phyloP scores from a whole-genome alignment of 441 rosid genomes.

The Erodium trifolium region DNA sequence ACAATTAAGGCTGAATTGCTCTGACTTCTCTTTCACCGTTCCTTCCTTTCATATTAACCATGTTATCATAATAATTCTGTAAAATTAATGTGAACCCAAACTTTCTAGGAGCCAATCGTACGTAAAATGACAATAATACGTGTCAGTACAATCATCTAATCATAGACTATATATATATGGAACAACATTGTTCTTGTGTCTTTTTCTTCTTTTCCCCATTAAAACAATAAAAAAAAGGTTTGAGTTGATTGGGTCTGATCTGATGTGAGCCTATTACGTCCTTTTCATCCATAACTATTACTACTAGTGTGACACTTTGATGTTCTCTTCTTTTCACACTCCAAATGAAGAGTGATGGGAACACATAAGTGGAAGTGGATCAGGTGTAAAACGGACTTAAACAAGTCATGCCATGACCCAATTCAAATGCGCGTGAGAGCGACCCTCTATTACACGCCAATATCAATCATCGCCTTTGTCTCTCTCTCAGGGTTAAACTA shows the following conservation, averaged over 20 bases:
- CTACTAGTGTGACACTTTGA: not conserved
- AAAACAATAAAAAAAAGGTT: not conserved
- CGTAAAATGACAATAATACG: not conserved
- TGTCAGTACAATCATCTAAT: no score
- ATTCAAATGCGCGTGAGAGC: not conserved
- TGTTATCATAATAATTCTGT: no score
- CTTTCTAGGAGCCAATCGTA: not conserved
- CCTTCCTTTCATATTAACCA: not conserved
- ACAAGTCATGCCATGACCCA: not conserved
- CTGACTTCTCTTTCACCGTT: not conserved
- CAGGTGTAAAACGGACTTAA: not conserved
- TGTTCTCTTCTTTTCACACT: not conserved
- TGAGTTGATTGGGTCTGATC: not conserved
- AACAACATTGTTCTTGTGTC: not conserved
- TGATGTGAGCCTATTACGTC: not conserved
- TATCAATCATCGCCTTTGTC: not conserved
- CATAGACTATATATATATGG: no score
- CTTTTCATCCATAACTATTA: not conserved
- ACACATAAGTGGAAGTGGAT: not conserved
- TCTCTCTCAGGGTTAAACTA: no score
- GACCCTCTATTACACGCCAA: not conserved
- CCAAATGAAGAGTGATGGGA: not conserved
- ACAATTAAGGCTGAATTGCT: not conserved
- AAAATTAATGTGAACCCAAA: not conserved
- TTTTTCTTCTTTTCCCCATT: not conserved